These are phyloP conservation scores for Cardamine occulta DNA, from an alignment of 345 rosid genomes.

Conservation along the genomic window DNA sequence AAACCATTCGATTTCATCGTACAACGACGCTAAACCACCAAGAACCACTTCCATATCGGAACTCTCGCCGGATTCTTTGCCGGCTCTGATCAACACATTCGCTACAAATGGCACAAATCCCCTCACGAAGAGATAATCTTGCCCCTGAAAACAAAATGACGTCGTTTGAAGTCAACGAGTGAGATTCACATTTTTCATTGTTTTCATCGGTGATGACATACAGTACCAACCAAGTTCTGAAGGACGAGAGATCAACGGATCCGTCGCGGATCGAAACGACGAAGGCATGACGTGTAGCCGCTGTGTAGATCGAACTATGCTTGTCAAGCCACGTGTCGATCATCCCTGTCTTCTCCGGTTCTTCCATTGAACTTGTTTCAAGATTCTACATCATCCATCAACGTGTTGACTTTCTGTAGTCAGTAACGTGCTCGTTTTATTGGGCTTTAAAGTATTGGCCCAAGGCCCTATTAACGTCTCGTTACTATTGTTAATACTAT, in stretches of 20 bases:
- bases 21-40: constrained; percentile 64
- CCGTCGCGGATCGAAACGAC: constrained; percentile 78
- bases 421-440: constrained; percentile 8
- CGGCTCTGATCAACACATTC: constrained; percentile 70
- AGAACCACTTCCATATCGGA: constrained; percentile 72
- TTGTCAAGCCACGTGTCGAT: constrained; percentile 72
- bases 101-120: constrained; percentile 72
- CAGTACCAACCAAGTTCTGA: constrained; percentile 83
- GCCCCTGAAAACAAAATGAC: constrained; percentile 59
- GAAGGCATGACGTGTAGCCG: constrained; percentile 75
- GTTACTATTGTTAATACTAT: too few species aligned
- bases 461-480: constrained; percentile 30
- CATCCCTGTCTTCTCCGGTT: constrained; percentile 41
- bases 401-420: constrained; percentile 24
- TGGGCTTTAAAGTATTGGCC: constrained; percentile 37
- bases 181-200: not conserved
- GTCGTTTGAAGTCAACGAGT: not conserved
- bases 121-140: constrained; percentile 83
- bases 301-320: constrained; percentile 56
- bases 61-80: constrained; percentile 57
- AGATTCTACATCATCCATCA: not conserved
- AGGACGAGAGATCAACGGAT: constrained; percentile 59
- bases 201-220: not conserved
- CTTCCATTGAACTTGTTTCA: constrained; percentile 34
- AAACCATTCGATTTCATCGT: constrained; percentile 81